These are phyloP conservation scores for Vitis rupestris DNA, from an alignment of 164 flowering plant genomes.

Conservation along the genomic window DNA sequence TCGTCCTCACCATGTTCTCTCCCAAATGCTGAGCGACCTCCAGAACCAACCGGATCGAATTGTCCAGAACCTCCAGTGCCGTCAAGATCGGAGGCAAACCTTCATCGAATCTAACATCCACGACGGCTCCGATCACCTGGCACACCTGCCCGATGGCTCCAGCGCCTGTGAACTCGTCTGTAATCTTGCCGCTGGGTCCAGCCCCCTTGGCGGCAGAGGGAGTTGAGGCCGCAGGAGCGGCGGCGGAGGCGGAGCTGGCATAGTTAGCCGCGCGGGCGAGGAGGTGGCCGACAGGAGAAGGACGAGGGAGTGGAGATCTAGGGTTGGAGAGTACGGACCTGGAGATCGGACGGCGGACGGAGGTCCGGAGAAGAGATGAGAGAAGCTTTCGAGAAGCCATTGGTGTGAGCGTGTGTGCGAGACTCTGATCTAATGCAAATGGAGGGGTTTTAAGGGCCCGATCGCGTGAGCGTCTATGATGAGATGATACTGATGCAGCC, in stretches of 20 bases:
- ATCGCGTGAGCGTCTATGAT: too few relatives aligned
- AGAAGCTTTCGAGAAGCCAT: too few relatives aligned
- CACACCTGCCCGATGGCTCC: constrained; percentile 79
- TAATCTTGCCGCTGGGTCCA: constrained; percentile 56
- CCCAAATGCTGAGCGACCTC: constrained; percentile 98
- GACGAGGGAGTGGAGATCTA: too few relatives aligned
- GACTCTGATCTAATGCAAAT: too few relatives aligned
- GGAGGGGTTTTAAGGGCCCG: too few relatives aligned
- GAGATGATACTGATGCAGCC: too few relatives aligned
- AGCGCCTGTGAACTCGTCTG: constrained; percentile 85
- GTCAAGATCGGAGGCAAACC: constrained; percentile 92
- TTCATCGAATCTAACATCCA: constrained; percentile 83
- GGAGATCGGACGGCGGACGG: too few relatives aligned
- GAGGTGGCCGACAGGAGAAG: too few relatives aligned
- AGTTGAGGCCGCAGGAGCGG: constrained; percentile 29
- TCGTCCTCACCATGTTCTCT: constrained; percentile 77
- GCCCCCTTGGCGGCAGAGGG: constrained; percentile 18
- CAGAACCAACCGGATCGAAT: constrained; percentile 69
- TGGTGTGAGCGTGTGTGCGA: too few relatives aligned
- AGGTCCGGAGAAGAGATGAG: too few relatives aligned
- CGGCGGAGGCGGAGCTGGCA: constrained; percentile 58
- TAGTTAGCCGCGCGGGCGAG: constrained; percentile 44
- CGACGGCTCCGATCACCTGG: constrained; percentile 94
- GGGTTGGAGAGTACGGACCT: too few relatives aligned
- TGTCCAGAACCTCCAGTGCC: constrained; percentile 79